Evolutionary conservation across 345 rosid species (phyloP).

Genomic region (Aegle marmelos): DNA sequence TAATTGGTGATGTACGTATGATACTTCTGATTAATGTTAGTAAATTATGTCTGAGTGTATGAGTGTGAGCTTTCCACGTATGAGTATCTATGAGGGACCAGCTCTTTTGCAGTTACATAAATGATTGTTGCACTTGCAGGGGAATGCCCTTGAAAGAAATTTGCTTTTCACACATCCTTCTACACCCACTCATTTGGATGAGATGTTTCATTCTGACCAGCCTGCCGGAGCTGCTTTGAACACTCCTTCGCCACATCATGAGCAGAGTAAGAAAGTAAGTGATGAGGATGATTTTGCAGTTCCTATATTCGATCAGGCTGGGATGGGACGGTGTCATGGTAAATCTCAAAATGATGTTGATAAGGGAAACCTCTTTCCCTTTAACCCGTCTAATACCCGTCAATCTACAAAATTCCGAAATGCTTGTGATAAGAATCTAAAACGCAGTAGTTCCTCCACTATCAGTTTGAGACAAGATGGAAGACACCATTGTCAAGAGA

Average conservation of each 20-base stretch:
- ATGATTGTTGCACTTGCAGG: slow-evolving; percentile 32
- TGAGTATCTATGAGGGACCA: background rate
- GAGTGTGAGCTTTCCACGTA: background rate
- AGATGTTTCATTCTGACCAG: slow-evolving; percentile 30
- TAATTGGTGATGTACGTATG: background rate
- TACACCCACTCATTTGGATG: slow-evolving; percentile 28
- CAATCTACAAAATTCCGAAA: slow-evolving; percentile 20
- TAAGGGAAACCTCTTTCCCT: slow-evolving; percentile 26
- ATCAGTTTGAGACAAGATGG: slow-evolving; percentile 26
- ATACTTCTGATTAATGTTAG: background rate
- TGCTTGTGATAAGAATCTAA: slow-evolving; percentile 16
- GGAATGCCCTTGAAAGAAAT: slow-evolving; percentile 41
- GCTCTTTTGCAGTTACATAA: background rate
- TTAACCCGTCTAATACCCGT: slow-evolving; percentile 10
- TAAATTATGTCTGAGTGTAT: background rate
- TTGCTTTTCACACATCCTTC: slow-evolving; percentile 30
- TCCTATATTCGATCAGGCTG: slow-evolving; percentile 56
- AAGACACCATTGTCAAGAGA: slow-evolving; percentile 29
- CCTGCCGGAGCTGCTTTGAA: slow-evolving; percentile 33
- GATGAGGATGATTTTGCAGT: slow-evolving; percentile 81
- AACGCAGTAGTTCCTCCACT: slow-evolving; percentile 20
- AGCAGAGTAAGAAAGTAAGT: slow-evolving; percentile 41
- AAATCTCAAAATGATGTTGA: slow-evolving; percentile 31
- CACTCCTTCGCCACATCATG: slow-evolving; percentile 27
- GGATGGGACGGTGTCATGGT: slow-evolving; percentile 20